A percentile compares a stretch with the other conserved stretches of the same genome.
Evolutionary conservation across 306 rosid species (phyloP).

Genomic region (Macrotyloma uniflorum): DNA sequence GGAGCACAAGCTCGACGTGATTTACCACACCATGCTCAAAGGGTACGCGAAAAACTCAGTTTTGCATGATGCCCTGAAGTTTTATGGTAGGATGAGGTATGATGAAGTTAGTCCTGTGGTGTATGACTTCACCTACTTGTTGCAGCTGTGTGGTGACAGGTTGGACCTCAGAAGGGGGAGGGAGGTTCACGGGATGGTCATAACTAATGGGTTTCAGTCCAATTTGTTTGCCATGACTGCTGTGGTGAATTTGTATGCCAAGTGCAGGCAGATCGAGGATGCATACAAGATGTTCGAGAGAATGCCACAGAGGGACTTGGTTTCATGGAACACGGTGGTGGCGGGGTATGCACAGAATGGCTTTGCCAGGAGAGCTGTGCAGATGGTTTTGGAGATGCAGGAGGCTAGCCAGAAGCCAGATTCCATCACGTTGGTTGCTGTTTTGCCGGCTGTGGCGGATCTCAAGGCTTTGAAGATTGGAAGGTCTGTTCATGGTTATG

Average conservation of each 20-base stretch:
- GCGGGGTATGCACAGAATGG: slow-evolving; percentile 90
- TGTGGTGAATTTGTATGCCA: slow-evolving; percentile 73
- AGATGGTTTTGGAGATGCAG: slow-evolving; percentile 69
- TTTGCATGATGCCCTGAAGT: slow-evolving; percentile 49
- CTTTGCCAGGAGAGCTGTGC: slow-evolving; percentile 56
- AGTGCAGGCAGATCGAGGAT: slow-evolving; percentile 68
- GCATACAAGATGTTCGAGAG: slow-evolving; percentile 86
- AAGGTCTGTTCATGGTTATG: slow-evolving; percentile 76
- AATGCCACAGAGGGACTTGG: slow-evolving; percentile 83
- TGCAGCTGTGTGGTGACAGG: slow-evolving; percentile 70
- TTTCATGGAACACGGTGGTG: slow-evolving; percentile 80
- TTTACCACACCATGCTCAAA: slow-evolving; percentile 88
- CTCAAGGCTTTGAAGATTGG: slow-evolving; percentile 64
- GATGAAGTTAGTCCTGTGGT: slow-evolving; percentile 77
- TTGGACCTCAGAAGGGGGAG: slow-evolving; percentile 73
- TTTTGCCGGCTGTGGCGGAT: slow-evolving; percentile 87
- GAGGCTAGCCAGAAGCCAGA: slow-evolving; percentile 69
- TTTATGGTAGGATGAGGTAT: slow-evolving; percentile 61
- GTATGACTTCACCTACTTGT: slow-evolving; percentile 80
- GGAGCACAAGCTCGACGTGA: slow-evolving; percentile 67
- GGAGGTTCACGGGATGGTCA: slow-evolving; percentile 77
- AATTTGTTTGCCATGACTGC: slow-evolving; percentile 88
- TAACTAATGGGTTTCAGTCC: slow-evolving; percentile 60
- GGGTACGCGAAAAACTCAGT: slow-evolving; percentile 74
- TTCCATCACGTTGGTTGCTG: slow-evolving; percentile 75